phyloP scores from a whole-genome alignment of 2,329 filamentous ascomycete genomes.

The Chrysoporthe cubensis region DNA sequence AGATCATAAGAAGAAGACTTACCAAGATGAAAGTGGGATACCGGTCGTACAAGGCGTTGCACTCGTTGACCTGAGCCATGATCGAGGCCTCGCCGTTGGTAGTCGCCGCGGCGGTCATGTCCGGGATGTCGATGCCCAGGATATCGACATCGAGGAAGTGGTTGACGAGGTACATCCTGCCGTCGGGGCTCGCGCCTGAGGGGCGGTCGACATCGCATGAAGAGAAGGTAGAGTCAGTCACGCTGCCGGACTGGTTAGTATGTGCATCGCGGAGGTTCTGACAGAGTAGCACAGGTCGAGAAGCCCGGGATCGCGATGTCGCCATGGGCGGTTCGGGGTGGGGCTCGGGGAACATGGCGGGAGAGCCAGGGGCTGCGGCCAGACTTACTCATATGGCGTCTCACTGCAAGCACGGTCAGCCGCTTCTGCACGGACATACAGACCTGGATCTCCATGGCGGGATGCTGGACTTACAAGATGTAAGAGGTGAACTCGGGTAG shows the following conservation, averaged over 20 bases:
- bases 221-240: slow-evolving; percentile 61
- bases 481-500: slow-evolving; percentile 64
- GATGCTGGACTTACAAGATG: slow-evolving; percentile 17
- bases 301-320: too few relatives aligned
- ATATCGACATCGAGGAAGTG: slow-evolving; percentile 62
- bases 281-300: too few relatives aligned
- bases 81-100: slow-evolving; percentile 54
- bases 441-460: too few relatives aligned
- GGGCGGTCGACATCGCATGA: slow-evolving; percentile 71
- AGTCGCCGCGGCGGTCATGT: slow-evolving; percentile 39
- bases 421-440: neutral
- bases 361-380: neutral
- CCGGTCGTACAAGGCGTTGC: slow-evolving; percentile 38
- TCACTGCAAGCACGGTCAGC: slow-evolving; percentile 45
- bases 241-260: slow-evolving; percentile 33
- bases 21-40: slow-evolving; percentile 41
- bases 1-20: slow-evolving; percentile 7
- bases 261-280: too few relatives aligned
- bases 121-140: slow-evolving; percentile 37
- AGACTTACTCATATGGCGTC: slow-evolving; percentile 62
- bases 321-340: too few relatives aligned
- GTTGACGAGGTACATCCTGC: slow-evolving; percentile 59
- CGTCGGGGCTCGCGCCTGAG: slow-evolving; percentile 40
- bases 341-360: too few relatives aligned
- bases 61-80: slow-evolving; percentile 46